These are phyloP conservation scores for Talaromyces stipitatus DNA, from an alignment of 495 filamentous ascomycete genomes.

Conservation along the genomic window DNA sequence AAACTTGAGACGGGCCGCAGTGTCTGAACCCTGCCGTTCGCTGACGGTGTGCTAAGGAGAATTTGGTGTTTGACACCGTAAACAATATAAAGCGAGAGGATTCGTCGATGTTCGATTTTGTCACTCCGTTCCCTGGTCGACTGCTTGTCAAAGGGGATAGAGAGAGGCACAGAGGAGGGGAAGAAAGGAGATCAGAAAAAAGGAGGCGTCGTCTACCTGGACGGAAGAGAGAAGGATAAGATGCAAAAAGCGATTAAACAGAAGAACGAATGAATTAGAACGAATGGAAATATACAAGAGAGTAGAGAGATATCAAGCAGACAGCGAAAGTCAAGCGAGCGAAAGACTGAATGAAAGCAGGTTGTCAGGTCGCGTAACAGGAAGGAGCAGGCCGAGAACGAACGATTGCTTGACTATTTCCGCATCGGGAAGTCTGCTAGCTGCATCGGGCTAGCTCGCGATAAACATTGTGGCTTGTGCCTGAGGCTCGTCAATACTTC, in stretches of 20 bases:
- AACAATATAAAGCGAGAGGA: neutral
- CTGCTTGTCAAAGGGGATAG: neutral
- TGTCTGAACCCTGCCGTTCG: neutral
- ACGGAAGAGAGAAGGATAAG: conserved; percentile 3
- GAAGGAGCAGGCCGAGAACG: conserved; percentile 3
- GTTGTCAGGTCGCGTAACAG: neutral
- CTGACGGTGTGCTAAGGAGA: neutral
- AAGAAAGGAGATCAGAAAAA: neutral
- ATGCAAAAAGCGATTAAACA: conserved; percentile 8
- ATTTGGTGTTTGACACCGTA: neutral
- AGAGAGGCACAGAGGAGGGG: neutral
- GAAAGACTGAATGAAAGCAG: neutral
- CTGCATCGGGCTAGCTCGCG: neutral
- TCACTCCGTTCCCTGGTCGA: neutral
- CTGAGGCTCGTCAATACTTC: neutral
- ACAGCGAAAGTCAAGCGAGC: neutral
- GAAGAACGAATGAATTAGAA: conserved; percentile 10
- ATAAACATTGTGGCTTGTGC: neutral
- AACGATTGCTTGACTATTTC: neutral
- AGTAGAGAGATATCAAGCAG: neutral
- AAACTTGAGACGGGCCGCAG: neutral
- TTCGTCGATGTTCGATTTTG: neutral
- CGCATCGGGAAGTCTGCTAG: neutral
- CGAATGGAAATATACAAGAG: conserved; percentile 1
- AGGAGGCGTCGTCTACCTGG: conserved; percentile 7